Evolutionary conservation across 2,329 filamentous ascomycete species (phyloP), one percentile per base, ranked within the genome.

Genomic region (Chrysoporthe puriensis): DNA sequence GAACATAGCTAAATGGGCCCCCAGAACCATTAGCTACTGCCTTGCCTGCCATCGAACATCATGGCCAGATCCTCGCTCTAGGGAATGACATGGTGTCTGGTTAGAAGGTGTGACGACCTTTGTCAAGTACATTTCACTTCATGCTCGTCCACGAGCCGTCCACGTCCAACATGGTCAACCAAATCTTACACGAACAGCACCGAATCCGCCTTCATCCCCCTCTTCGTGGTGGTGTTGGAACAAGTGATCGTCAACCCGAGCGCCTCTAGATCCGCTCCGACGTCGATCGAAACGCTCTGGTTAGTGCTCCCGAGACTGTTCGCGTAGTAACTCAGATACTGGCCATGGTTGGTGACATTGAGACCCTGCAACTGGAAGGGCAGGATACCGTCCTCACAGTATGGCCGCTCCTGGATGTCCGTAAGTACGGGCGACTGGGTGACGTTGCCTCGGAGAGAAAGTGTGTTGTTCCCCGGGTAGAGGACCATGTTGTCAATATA

Each of bases 401-500:
- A 85, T 3, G 82, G 81, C 69, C 78, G 71, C 66, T 76, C 26
- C 44, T 72, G 72, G 42, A 85, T 77, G 16, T 81, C 78, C 2
- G 76, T 71, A 40, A 90, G 73, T 61, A 90, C 78, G 5, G 79
- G 72, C 6, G 75, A 70, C 72, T 89, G 83, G 64, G 85, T 74
- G 72, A 89, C 82, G 68, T 75, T 82, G 71, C 86, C 85, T 67
- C 82, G 83, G 76, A 91, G 83, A 58, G 80, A 74, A 72, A 85
- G 83, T 18, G 77, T 78, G 78, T 91, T 90, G 73, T 79, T 75
- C 67, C 90, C 90, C 2, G 89, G 89, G 44, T 72, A 74, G 59
- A 92, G 83, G 21, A 83, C 70, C 57, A 92, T 79, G 77, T 90
- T 81, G 71, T 86, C 79, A 69, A 92, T 83, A 70, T 82, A 84